A percentile compares a stretch with the other conserved stretches of the same genome.
phyloP scores from a whole-genome alignment of 2,329 filamentous ascomycete species.

The Colletotrichum falcatum region DNA sequence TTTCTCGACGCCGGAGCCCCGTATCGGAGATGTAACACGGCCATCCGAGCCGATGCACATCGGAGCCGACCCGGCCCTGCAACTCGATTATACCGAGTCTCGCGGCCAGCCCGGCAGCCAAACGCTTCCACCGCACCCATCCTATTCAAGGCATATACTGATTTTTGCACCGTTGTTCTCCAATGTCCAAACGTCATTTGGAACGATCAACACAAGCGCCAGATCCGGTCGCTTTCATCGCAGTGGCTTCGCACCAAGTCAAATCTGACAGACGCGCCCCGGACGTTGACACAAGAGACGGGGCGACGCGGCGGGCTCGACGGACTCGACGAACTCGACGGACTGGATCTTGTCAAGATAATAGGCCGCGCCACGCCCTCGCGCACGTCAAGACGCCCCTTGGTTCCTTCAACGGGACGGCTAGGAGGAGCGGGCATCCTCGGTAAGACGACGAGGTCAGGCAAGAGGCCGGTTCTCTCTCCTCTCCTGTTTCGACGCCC shows the following conservation, averaged over 20 bases:
- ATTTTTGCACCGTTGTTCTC: no score
- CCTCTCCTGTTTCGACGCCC: neutral
- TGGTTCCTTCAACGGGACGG: no score
- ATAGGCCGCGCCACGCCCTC: conserved; percentile 2
- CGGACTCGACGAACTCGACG: neutral
- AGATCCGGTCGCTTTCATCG: conserved; percentile 1
- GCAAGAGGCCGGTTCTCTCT: neutral
- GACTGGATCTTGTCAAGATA: neutral
- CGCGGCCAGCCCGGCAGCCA: no score
- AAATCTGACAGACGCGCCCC: neutral
- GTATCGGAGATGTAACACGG: neutral
- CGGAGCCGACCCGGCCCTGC: neutral
- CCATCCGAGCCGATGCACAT: neutral
- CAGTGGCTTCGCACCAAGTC: conserved; percentile 6
- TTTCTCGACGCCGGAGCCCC: neutral
- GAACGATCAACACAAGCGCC: conserved; percentile 4
- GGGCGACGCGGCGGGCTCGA: neutral
- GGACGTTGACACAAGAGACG: neutral
- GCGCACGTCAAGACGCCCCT: neutral
- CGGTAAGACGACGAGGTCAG: neutral
- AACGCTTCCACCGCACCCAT: neutral
- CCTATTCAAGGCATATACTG: neutral
- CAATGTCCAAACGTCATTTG: neutral
- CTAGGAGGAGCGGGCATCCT: neutral
- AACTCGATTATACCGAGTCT: neutral